Evolutionary conservation across 805 yeast species (phyloP), one percentile per base, ranked within the genome.

Genomic region (Hanseniaspora valbyensis): DNA sequence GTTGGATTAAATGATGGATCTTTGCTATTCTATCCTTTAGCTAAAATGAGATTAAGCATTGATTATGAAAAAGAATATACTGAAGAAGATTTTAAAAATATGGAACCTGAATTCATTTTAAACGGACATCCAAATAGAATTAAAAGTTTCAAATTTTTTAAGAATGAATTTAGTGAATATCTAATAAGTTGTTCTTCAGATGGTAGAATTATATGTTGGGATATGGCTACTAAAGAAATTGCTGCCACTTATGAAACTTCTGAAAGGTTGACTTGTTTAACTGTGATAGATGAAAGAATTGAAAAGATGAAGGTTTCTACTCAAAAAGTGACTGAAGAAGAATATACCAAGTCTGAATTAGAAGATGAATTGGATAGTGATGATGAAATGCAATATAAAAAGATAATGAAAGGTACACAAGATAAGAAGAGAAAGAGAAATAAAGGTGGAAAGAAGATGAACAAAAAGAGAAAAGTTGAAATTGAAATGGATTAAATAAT

Each of bases 161-260:
- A 69, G 33, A 69, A 72, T 13, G 71, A 68, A 18, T 58, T 55
- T 54, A 66, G 66, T 33, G 58, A 55, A 3, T 83, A 74, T 60
- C 65, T 92, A 59, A 74, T 85, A 0, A 82, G 95, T 2, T 85
- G 88, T 12, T 85, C 96, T 0, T 85, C 96, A 0, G 97, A 90
- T 65, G 97, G 97, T 24, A 83, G 77, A 59, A 81, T 90, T 48
- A 95, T 92, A 7, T 83, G 90, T 2, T 90, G 96, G 96, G 83
- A 89, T 61, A 67, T 81, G 61, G 62, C 67, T 0, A 59, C 69
- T 2, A 73, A 74, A 58, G 94, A 85, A 59, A 95, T 88, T 64
- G 75, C 88, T 22, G 96, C 96, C 0, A 92, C 87, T 2, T 90
- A 88, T 63, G 86, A 81, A 55, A 76, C 90, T 19, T 95, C 94